A percentile compares a stretch with the other conserved stretches of the same genome.
Conservation (phyloP, 805 yeast genomes). For the Wickerhamiella lipophila region DNA sequence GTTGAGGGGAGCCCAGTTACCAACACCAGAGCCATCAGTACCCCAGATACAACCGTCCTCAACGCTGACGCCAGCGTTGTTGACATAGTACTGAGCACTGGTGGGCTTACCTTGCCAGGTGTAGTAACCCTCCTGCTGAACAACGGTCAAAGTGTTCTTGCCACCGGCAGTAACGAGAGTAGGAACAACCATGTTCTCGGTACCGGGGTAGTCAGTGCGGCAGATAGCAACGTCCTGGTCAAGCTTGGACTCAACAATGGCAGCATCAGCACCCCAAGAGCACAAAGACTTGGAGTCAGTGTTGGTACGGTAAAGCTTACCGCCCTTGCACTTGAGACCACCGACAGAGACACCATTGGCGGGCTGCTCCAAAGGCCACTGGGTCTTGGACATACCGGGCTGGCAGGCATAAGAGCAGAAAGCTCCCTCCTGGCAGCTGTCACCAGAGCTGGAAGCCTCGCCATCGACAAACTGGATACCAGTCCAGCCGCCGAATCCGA, state of each 20-base stretch:
- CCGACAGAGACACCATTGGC: constrained; percentile 83
- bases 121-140: constrained; percentile 65
- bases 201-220: constrained; percentile 98
- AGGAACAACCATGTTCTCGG: constrained; percentile 96
- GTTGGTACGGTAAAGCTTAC: constrained; percentile 76
- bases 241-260: constrained; percentile 54
- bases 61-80: constrained; percentile 83
- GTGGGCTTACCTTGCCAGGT: constrained; percentile 70
- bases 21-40: constrained; percentile 57
- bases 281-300: constrained; percentile 55
- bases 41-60: constrained; percentile 97
- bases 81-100: constrained; percentile 93
- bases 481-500: constrained; percentile 74
- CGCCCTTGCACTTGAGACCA: constrained; percentile 76
- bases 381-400: constrained; percentile 98
- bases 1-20: constrained; percentile 97
- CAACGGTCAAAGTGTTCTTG: constrained; percentile 59
- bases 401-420: constrained; percentile 98
- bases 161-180: constrained; percentile 64
- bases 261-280: constrained; percentile 70
- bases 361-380: constrained; percentile 89
- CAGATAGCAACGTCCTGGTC: constrained; percentile 69
- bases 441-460: constrained; percentile 47
- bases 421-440: constrained; percentile 69
- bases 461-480: constrained; percentile 47